Conservation (phyloP, 78 protist species). For the Mastigamoeba balamuthi region DNA sequence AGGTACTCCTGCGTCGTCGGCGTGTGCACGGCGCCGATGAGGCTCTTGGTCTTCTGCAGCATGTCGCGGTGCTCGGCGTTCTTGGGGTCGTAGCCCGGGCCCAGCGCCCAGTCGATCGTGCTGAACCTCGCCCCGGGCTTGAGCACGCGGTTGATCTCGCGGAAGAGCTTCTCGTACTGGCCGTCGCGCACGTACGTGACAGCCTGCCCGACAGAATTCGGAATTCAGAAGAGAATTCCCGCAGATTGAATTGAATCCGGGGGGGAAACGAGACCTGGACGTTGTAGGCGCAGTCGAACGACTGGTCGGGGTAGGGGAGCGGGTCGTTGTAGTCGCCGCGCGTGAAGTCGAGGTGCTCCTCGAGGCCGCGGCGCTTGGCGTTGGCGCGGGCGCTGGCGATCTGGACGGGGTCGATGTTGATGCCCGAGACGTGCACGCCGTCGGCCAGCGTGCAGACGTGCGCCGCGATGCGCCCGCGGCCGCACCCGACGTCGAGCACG, state of each 20-base stretch:
- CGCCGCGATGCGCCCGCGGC: neutral
- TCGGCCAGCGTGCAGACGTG: neutral
- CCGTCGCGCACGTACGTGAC: too few species aligned
- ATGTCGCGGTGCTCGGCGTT: neutral
- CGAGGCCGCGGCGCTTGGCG: neutral
- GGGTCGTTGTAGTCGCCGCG: too few species aligned
- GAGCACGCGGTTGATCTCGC: neutral
- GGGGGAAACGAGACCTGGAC: neutral
- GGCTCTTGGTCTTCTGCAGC: neutral
- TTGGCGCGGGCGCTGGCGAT: neutral
- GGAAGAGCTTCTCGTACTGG: neutral
- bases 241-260: too few species aligned
- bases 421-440: neutral
- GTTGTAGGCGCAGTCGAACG: neutral
- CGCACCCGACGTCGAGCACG: neutral
- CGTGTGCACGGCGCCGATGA: neutral
- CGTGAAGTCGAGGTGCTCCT: too few species aligned
- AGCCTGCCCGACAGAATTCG: too few species aligned
- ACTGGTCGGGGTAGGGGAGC: neutral
- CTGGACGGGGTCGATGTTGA: neutral
- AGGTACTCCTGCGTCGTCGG: neutral
- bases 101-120: neutral
- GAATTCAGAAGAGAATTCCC: too few species aligned
- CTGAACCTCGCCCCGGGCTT: neutral
- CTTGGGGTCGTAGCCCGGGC: neutral